A percentile compares a stretch with the other conserved stretches of the same genome.
phyloP scores from a whole-genome alignment of 805 yeast genomes.

The Zygoascus biomembranicola region DNA sequence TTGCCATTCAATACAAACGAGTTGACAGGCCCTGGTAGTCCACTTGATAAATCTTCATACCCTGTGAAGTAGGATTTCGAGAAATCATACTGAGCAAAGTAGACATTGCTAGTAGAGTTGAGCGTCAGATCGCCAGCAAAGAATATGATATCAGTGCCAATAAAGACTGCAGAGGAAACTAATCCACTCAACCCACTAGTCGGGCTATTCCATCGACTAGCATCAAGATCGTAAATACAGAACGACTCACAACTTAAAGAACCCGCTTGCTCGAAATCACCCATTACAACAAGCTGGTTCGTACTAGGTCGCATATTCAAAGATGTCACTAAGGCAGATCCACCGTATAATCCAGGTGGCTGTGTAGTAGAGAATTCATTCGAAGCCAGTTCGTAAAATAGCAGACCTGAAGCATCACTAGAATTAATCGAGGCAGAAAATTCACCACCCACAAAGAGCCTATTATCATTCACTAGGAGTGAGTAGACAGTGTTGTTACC shows the following conservation, averaged over 20 bases:
- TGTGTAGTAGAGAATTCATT: constrained; percentile 37
- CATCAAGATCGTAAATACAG: constrained; percentile 54
- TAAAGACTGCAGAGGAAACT: constrained; percentile 46
- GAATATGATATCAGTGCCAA: constrained; percentile 31
- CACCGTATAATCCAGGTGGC: constrained; percentile 38
- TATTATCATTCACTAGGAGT: constrained; percentile 17
- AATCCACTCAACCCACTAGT: constrained; percentile 39
- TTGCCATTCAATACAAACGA: constrained; percentile 28
- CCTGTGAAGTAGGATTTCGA: constrained; percentile 25
- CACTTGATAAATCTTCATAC: constrained; percentile 13
- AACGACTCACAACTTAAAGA: constrained; percentile 49
- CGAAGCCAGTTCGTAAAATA: constrained; percentile 43
- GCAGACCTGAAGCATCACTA: constrained; percentile 35
- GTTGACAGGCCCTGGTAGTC: constrained; percentile 22
- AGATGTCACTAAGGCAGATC: constrained; percentile 35
- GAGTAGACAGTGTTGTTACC: constrained; percentile 19
- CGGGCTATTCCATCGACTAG: constrained; percentile 47
- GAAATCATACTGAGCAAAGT: constrained; percentile 51
- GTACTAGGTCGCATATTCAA: constrained; percentile 34
- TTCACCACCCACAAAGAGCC: constrained; percentile 28
- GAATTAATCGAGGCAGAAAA: constrained; percentile 20
- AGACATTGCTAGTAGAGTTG: constrained; percentile 26
- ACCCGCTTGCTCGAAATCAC: constrained; percentile 56
- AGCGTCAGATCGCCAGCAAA: constrained; percentile 49
- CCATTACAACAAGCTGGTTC: constrained; percentile 57